Base-by-base conservation (phyloP, 139 green algal species). In the Ostreobium quekettii region DNA sequence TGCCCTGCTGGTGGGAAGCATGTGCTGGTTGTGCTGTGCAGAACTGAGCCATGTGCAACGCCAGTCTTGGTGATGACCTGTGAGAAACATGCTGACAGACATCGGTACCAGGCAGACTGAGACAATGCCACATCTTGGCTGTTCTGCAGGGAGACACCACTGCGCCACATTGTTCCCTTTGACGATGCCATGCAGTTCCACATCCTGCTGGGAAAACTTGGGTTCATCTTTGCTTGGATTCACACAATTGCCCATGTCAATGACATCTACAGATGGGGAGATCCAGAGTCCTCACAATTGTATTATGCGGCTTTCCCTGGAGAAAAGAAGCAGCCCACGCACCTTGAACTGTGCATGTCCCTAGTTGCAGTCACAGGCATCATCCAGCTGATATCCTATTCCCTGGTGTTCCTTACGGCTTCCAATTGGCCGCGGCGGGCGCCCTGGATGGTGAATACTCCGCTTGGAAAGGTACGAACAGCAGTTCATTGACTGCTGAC, bases 211-310 rank as follows among this genome's bases (percentile, higher is more conserved):
- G 69, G 48, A 4, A 24, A 8, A 8, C 29, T 74, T 30, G 69
- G 69, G 33, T 58, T 74, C 26, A 15, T 60, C 4, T 70, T 67
- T 19, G 31, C 58, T 1, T 62, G 30, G 32, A 32, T 60, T 7
- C 69, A 74, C 36, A 70, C 58, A n/a, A 6, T 70, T 35, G 46
- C 35, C 32, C 69, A 71, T 19, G 46, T 71, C 26, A 59, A 22
- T 28, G 49, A 71, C 37, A 30, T 71, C 42, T 36, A 71, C 11
- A 7, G 59, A 19, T 66, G 59, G 59, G 29, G 32, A 39, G 59
- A 66, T 42, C 59, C 26, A 47, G 59, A 66, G 7, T n/a, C 32
- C n/a, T n/a, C 11, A 6, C 8, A 66, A 32, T 33, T 66, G 32
- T 66, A 42, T 38, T 66, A 28, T 24, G 5, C 46, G 11, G 59